These are phyloP conservation scores for Firmiana major DNA, from an alignment of 345 rosid genomes.

Conservation along the genomic window DNA sequence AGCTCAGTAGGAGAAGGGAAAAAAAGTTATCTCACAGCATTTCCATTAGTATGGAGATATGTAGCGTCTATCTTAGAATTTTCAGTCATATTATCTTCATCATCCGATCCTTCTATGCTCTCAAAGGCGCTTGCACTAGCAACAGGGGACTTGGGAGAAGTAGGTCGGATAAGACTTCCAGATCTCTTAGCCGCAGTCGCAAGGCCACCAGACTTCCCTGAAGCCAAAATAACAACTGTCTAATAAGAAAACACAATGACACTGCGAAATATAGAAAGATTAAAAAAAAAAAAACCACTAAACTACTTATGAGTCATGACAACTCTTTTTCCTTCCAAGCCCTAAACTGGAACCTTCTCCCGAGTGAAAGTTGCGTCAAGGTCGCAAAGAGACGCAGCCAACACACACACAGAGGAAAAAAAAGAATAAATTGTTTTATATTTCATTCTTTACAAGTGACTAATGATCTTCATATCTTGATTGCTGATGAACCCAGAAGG, in stretches of 20 bases:
- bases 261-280: not conserved
- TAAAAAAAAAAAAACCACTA: not conserved
- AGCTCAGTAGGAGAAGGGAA: not conserved
- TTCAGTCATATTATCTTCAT: conserved; percentile 73
- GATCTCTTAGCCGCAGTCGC: conserved; percentile 49
- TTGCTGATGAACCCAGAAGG: not conserved
- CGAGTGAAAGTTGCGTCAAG: not conserved
- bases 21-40: conserved; percentile 55
- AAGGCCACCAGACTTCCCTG: conserved; percentile 63
- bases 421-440: not conserved
- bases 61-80: conserved; percentile 52
- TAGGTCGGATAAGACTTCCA: conserved; percentile 63
- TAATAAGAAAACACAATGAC: not conserved
- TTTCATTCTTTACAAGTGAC: not conserved
- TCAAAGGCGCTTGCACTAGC: conserved; percentile 93
- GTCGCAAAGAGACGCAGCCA: not conserved
- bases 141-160: conserved; percentile 91
- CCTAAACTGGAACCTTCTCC: not conserved
- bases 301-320: no score
- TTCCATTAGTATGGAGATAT: conserved; percentile 67
- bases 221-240: conserved; percentile 12
- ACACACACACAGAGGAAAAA: not conserved
- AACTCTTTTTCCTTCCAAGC: not conserved
- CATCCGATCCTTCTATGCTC: conserved; percentile 90
- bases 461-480: not conserved